phyloP scores from a whole-genome alignment of 164 flowering plant genomes.

The Santalum album region DNA sequence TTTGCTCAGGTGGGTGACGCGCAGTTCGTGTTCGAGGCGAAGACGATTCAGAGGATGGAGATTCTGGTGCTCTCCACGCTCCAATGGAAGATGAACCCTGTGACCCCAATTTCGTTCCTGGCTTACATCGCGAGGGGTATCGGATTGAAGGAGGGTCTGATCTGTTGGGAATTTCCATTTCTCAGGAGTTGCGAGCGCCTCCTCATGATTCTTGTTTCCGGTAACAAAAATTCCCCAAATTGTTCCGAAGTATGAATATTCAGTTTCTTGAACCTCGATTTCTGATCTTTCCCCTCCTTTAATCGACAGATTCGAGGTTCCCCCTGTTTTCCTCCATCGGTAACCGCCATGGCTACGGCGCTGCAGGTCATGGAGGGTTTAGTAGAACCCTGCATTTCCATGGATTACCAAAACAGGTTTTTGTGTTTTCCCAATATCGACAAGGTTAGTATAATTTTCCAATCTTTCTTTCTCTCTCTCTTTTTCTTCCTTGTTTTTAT shows the following conservation, averaged over 20 bases:
- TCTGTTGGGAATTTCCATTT: constrained; percentile 46
- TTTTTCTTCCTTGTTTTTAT: background rate
- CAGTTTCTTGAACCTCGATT: background rate
- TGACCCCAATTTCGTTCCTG: constrained; percentile 66
- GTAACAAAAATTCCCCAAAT: constrained; percentile 20
- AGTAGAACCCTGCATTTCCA: constrained; percentile 22
- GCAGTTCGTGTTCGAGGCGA: constrained; percentile 61
- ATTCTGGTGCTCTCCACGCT: constrained; percentile 69
- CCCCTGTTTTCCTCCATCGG: constrained; percentile 42
- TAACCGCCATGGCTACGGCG: constrained; percentile 47
- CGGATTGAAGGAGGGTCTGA: constrained; percentile 30
- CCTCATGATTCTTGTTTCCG: constrained; percentile 44
- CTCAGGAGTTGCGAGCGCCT: constrained; percentile 43
- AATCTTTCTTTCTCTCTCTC: no score
- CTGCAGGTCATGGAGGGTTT: constrained; percentile 26
- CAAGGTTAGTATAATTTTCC: constrained; percentile 20
- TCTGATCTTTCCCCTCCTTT: background rate
- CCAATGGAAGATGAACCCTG: constrained; percentile 84
- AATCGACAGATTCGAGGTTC: constrained; percentile 38
- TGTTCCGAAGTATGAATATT: background rate
- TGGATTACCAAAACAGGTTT: constrained; percentile 28
- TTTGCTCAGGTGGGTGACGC: constrained; percentile 53
- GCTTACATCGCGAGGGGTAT: constrained; percentile 60
- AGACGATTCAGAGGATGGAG: constrained; percentile 86
- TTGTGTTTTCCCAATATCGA: constrained; percentile 32